Percentiles rank a stretch among this genome's conserved stretches.
Conservation (phyloP, 768 basidiomycete species). For the Lactifluus piperatus region DNA sequence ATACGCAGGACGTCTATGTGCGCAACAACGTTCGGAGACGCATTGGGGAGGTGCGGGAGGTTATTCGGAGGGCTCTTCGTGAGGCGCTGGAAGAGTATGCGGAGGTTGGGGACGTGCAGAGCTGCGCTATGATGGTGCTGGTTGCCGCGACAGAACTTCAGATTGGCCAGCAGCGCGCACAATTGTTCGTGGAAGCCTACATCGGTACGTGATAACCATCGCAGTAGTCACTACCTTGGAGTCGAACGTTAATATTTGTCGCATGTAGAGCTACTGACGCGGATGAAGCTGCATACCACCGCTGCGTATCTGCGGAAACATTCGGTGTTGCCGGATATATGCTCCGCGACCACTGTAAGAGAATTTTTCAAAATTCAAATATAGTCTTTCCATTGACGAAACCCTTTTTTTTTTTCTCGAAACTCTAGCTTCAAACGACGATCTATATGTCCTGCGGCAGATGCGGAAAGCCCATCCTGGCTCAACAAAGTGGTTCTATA, state of each 20-base stretch:
- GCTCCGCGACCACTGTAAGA: conserved; percentile 44
- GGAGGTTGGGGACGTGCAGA: conserved; percentile 66
- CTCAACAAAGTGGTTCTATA: conserved; percentile 41
- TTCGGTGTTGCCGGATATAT: conserved; percentile 42
- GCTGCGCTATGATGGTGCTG: conserved; percentile 63
- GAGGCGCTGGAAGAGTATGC: conserved; percentile 15
- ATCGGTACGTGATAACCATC: conserved; percentile 42
- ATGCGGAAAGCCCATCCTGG: conserved; percentile 55
- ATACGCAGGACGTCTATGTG: conserved; percentile 3
- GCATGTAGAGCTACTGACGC: conserved; percentile 48
- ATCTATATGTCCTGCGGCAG: conserved; percentile 62
- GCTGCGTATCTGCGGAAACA: conserved; percentile 74
- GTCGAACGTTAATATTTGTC: background rate
- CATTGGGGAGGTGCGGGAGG: conserved; percentile 8
- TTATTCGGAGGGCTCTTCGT: conserved; percentile 2
- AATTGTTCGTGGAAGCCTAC: conserved; percentile 60
- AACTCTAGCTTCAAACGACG: conserved; percentile 54
- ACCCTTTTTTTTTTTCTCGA: background rate
- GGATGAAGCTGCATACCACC: conserved; percentile 51
- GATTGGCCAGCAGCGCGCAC: conserved; percentile 35
- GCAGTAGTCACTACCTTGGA: background rate
- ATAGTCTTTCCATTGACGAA: background rate
- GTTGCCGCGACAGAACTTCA: conserved; percentile 52
- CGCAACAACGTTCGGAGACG: conserved; percentile 5
- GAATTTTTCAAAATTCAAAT: background rate